Percentiles rank a stretch among this genome's conserved stretches.
phyloP scores from a whole-genome alignment of 2,329 filamentous ascomycete genomes.

The Neofusicoccum umdonicola region DNA sequence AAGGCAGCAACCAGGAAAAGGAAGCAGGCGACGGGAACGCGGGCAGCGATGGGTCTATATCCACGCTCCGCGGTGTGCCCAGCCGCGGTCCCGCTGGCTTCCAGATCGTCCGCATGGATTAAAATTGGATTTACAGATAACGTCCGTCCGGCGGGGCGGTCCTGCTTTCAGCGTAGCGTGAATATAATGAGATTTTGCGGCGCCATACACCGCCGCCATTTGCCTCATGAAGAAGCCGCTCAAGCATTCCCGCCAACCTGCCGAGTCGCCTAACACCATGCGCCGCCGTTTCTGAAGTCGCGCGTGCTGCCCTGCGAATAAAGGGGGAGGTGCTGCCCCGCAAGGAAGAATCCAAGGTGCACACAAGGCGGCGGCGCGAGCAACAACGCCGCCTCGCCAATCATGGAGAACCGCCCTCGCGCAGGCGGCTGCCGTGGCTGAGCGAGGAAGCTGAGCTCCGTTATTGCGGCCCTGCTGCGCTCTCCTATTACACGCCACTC shows the following conservation, averaged over 20 bases:
- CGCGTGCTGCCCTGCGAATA: too few species aligned
- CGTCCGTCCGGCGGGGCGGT: background rate
- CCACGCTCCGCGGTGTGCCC: background rate
- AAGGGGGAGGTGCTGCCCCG: too few species aligned
- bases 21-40: background rate
- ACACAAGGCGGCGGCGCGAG: too few species aligned
- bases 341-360: too few species aligned
- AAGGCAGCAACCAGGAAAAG: background rate
- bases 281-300: background rate
- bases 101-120: constrained; percentile 13
- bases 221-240: background rate
- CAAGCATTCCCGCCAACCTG: background rate
- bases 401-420: too few species aligned
- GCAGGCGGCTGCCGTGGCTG: too few species aligned
- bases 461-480: background rate
- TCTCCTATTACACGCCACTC: background rate
- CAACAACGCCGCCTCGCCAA: too few species aligned
- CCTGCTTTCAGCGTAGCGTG: background rate
- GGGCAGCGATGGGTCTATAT: background rate
- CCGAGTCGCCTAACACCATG: background rate
- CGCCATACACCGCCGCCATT: background rate
- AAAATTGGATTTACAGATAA: constrained; percentile 11
- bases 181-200: too few species aligned
- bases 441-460: background rate
- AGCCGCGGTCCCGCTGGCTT: background rate